Evolutionary conservation across 208 protist genomes (phyloP).

Genomic region (Vickermania ingenoplastis): DNA sequence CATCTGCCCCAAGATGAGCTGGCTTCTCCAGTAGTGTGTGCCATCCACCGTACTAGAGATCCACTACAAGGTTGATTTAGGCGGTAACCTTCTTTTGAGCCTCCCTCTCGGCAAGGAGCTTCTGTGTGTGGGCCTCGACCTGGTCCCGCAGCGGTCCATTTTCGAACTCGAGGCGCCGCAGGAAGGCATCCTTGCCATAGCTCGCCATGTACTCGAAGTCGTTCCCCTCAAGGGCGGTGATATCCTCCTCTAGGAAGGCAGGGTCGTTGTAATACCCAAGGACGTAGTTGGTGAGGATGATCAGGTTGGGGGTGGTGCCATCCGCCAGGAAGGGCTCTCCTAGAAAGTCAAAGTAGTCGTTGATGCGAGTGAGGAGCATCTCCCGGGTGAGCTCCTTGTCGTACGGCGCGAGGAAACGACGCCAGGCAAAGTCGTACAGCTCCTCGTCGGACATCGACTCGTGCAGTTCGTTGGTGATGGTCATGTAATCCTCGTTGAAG

Average conservation of each 20-base stretch:
- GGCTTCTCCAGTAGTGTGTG: no score
- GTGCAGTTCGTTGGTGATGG: conserved; percentile 82
- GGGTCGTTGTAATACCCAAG: conserved; percentile 91
- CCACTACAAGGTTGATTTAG: no score
- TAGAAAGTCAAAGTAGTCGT: conserved; percentile 81
- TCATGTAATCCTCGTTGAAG: conserved; percentile 90
- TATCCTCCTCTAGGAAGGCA: conserved; percentile 81
- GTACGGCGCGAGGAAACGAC: conserved; percentile 78
- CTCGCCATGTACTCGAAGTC: conserved; percentile 84
- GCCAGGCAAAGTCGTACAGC: conserved; percentile 86
- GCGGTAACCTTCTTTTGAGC: conserved; percentile 25
- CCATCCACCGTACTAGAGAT: no score
- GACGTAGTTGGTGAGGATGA: conserved; percentile 82
- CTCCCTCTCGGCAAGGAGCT: conserved; percentile 64
- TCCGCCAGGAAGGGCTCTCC: conserved; percentile 77
- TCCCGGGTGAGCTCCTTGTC: conserved; percentile 86
- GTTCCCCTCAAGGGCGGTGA: conserved; percentile 79
- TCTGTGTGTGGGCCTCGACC: conserved; percentile 86
- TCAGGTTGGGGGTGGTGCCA: conserved; percentile 85
- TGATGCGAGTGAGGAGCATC: conserved; percentile 69
- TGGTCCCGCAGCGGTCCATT: conserved; percentile 88
- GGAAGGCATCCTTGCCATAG: conserved; percentile 85
- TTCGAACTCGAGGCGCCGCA: conserved; percentile 90
- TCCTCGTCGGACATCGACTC: conserved; percentile 83
- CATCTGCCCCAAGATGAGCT: no score